These are phyloP conservation scores for Pyrenophora tritici-repentis DNA, from an alignment of 2,329 filamentous ascomycete genomes.

Conservation along the genomic window DNA sequence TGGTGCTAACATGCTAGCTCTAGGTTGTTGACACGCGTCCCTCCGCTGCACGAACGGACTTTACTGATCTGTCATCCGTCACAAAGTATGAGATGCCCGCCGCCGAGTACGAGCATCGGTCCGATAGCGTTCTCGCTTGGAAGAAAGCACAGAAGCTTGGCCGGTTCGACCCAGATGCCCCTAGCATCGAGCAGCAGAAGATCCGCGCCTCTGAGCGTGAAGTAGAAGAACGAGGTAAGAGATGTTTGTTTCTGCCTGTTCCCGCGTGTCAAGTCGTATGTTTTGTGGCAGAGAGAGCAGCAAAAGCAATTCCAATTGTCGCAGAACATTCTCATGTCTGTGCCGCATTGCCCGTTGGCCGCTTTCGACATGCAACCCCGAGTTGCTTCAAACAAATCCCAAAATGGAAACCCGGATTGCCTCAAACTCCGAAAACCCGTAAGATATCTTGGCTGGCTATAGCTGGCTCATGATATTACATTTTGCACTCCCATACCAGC, in stretches of 20 bases:
- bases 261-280: constrained; percentile 21
- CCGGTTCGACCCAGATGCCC: constrained; percentile 87
- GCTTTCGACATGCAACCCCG: constrained; percentile 9
- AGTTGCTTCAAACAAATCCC: constrained; percentile 24
- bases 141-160: constrained; percentile 96
- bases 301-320: constrained; percentile 22
- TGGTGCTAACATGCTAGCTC: constrained; percentile 26
- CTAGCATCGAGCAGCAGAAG: constrained; percentile 73
- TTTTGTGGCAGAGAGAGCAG: constrained; percentile 17
- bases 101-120: constrained; percentile 81
- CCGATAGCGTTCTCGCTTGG: constrained; percentile 90
- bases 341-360: background rate
- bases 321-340: constrained; percentile 16
- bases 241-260: constrained; percentile 17
- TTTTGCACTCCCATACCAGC: constrained; percentile 24
- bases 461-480: constrained; percentile 24
- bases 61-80: constrained; percentile 78
- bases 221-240: constrained; percentile 68
- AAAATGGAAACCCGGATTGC: constrained; percentile 24
- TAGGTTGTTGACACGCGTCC: constrained; percentile 84
- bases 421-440: constrained; percentile 4
- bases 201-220: constrained; percentile 71
- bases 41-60: constrained; percentile 74
- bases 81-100: constrained; percentile 90
- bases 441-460: background rate